Percentiles rank a stretch among this genome's conserved stretches.
phyloP scores from a whole-genome alignment of 805 yeast genomes.

The Wickerhamiella sergipiensis region DNA sequence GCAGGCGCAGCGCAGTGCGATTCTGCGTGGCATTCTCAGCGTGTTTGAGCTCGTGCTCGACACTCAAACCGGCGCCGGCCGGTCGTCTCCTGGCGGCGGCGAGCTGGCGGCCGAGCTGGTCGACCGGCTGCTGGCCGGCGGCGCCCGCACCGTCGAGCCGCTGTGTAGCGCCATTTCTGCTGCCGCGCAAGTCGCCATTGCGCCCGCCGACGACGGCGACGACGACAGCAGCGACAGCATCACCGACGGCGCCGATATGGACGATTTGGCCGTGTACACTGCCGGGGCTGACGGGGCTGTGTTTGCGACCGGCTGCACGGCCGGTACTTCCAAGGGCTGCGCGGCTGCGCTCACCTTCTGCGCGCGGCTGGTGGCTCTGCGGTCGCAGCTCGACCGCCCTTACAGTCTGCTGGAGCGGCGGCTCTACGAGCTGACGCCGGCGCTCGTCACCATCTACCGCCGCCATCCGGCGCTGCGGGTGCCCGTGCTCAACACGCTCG shows the following conservation, averaged over 20 bases:
- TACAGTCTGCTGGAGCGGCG: constrained; percentile 56
- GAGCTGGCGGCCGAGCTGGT: constrained; percentile 38
- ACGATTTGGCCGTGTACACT: not conserved
- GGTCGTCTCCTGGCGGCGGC: not conserved
- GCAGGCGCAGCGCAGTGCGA: constrained; percentile 42
- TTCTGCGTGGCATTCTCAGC: constrained; percentile 42
- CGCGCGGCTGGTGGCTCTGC: constrained; percentile 39
- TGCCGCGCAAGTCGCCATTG: not conserved
- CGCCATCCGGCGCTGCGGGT: constrained; percentile 35
- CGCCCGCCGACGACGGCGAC: not conserved
- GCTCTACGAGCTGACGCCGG: constrained; percentile 42
- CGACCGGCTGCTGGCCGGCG: constrained; percentile 40
- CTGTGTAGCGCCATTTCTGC: constrained; percentile 34
- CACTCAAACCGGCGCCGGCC: constrained; percentile 38
- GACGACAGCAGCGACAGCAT: not conserved
- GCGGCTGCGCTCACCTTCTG: constrained; percentile 45
- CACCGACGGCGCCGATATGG: not conserved
- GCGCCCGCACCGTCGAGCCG: constrained; percentile 41
- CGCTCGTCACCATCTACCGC: constrained; percentile 45
- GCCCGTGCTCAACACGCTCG: constrained; percentile 41
- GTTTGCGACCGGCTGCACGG: not conserved
- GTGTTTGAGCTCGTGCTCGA: constrained; percentile 42
- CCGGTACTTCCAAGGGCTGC: constrained; percentile 19
- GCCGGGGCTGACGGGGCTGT: not conserved
- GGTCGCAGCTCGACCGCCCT: constrained; percentile 34